Conservation (phyloP, 202 grass and related monocot genomes). For the Sporobolus alterniflorus region DNA sequence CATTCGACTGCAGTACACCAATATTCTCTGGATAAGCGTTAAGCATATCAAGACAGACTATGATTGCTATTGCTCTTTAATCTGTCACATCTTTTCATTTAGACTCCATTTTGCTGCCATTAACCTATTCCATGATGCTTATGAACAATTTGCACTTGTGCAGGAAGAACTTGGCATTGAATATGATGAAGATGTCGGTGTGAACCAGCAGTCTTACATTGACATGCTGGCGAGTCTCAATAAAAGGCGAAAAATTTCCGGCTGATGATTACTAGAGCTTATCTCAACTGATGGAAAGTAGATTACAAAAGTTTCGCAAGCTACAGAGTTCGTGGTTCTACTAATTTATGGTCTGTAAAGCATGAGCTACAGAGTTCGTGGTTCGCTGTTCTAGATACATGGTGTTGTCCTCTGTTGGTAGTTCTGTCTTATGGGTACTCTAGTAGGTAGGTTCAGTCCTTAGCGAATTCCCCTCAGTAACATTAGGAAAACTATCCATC, state of each 20-base stretch:
- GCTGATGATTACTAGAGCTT: slow-evolving; percentile 16
- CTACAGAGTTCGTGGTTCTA: slow-evolving; percentile 18
- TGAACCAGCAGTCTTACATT: slow-evolving; percentile 64
- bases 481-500: not conserved
- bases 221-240: slow-evolving; percentile 59
- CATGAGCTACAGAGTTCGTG: slow-evolving; percentile 13
- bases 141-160: slow-evolving; percentile 28
- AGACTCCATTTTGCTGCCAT: not conserved
- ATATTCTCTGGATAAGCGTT: no score
- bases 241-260: slow-evolving; percentile 68
- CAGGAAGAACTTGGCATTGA: slow-evolving; percentile 97
- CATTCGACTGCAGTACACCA: slow-evolving; percentile 20
- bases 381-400: not conserved
- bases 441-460: no score
- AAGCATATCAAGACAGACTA: not conserved
- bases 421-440: not conserved
- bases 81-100: not conserved
- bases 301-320: slow-evolving; percentile 9
- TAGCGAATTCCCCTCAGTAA: not conserved
- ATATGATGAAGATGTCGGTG: slow-evolving; percentile 93
- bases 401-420: slow-evolving; percentile 9
- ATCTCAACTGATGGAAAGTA: not conserved
- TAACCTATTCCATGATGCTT: not conserved
- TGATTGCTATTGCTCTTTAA: not conserved
- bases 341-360: not conserved